phyloP scores from a whole-genome alignment of 805 yeast genomes.

The Suhomyces sp. region DNA sequence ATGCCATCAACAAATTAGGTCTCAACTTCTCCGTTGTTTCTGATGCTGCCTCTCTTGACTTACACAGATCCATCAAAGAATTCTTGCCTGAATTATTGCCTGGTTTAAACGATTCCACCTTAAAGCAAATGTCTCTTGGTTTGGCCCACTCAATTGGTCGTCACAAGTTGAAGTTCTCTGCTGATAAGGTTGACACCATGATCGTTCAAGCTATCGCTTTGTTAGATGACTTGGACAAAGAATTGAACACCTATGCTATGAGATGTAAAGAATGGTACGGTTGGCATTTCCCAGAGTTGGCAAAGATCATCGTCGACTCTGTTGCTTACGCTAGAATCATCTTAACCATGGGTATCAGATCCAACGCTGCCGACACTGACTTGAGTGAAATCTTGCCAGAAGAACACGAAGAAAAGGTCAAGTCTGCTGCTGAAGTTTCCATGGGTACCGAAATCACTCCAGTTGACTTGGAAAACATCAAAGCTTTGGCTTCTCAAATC shows the following conservation, averaged over 20 bases:
- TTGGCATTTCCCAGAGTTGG: constrained; percentile 99
- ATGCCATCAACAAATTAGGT: constrained; percentile 92
- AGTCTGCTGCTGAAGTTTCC: constrained; percentile 96
- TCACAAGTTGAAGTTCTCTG: constrained; percentile 94
- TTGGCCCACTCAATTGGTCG: constrained; percentile 98
- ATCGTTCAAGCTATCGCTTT: constrained; percentile 98
- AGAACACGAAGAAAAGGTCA: constrained; percentile 57
- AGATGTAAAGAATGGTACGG: constrained; percentile 99
- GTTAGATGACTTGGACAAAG: constrained; percentile 95
- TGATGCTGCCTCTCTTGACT: constrained; percentile 92
- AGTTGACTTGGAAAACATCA: constrained; percentile 81
- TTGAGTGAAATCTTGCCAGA: constrained; percentile 51
- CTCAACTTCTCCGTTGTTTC: constrained; percentile 84
- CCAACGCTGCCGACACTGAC: constrained; percentile 87
- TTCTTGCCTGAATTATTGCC: constrained; percentile 91
- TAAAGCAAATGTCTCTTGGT: constrained; percentile 95
- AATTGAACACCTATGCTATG: constrained; percentile 97
- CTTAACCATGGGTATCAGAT: constrained; percentile 88
- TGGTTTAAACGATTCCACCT: constrained; percentile 80
- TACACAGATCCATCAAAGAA: constrained; percentile 93
- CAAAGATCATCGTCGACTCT: constrained; percentile 93
- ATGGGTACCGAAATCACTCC: constrained; percentile 99
- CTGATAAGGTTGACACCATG: constrained; percentile 99
- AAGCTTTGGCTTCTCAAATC: constrained; percentile 91
- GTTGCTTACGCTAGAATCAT: constrained; percentile 95